phyloP scores from a whole-genome alignment of 2,329 filamentous ascomycete genomes.

The Ophiostoma quercus region DNA sequence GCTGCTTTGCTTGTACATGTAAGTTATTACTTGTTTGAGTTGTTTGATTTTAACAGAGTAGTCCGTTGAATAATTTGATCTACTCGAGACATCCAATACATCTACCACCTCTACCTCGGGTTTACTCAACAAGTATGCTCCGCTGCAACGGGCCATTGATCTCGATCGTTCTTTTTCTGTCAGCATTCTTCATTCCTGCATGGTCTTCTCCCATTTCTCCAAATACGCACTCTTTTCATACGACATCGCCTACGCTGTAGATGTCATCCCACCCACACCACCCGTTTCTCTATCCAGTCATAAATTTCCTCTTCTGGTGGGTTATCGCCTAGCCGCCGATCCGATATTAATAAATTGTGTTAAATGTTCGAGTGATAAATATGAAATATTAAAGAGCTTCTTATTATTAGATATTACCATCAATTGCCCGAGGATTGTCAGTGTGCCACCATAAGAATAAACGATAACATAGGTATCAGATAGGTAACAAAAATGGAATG shows the following conservation, averaged over 20 bases:
- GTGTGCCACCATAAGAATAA: background rate
- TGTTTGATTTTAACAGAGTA: background rate
- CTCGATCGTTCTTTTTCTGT: slow-evolving; percentile 10
- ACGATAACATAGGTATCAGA: background rate
- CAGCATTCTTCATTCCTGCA: no score
- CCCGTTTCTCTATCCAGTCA: slow-evolving; percentile 7
- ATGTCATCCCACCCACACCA: slow-evolving; percentile 14
- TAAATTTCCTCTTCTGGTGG: slow-evolving; percentile 17
- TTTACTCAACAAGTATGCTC: background rate
- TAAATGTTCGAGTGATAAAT: background rate
- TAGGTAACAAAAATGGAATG: no score
- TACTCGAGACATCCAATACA: background rate
- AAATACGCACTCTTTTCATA: background rate
- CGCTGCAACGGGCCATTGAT: slow-evolving; percentile 12
- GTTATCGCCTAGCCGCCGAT: slow-evolving; percentile 1
- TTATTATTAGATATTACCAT: background rate
- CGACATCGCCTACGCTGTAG: slow-evolving; percentile 13
- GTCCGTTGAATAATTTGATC: background rate
- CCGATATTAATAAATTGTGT: background rate
- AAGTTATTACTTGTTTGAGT: background rate
- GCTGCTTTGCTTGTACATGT: background rate
- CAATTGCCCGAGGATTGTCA: background rate
- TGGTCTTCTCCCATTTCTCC: background rate
- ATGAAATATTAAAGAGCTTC: background rate
- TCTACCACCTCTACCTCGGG: background rate